phyloP scores from a whole-genome alignment of 1,284 basidiomycete genomes.

The Naganishia sp. region DNA sequence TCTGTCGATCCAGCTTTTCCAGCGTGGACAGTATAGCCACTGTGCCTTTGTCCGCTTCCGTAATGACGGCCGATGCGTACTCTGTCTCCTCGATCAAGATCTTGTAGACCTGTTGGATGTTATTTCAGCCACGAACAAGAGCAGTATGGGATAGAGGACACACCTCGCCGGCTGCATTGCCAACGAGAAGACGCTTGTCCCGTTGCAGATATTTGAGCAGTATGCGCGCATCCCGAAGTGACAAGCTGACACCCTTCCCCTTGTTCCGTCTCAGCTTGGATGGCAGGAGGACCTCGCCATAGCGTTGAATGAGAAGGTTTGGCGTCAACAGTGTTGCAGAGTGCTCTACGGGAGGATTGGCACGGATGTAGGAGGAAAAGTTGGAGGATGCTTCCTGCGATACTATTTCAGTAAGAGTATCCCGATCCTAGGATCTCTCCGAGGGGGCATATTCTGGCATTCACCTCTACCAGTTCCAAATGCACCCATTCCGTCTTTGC shows the following conservation, averaged over 20 bases:
- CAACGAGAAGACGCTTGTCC: conserved; percentile 65
- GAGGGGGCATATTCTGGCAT: conserved; percentile 3
- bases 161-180: conserved; percentile 1
- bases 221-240: conserved; percentile 67
- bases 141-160: too few relatives aligned
- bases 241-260: conserved; percentile 50
- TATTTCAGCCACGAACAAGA: neutral
- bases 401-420: too few relatives aligned
- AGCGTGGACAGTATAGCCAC: conserved; percentile 45
- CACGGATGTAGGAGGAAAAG: conserved; percentile 60
- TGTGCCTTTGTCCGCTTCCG: conserved; percentile 50
- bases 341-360: conserved; percentile 58
- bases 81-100: conserved; percentile 59
- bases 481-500: conserved; percentile 18
- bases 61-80: conserved; percentile 45
- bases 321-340: conserved; percentile 59
- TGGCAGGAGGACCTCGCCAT: conserved; percentile 20
- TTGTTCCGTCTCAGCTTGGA: conserved; percentile 35
- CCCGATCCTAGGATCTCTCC: neutral
- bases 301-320: conserved; percentile 21
- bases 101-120: conserved; percentile 67
- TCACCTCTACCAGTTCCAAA: conserved; percentile 42
- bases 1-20: conserved; percentile 51
- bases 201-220: conserved; percentile 75
- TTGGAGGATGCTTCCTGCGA: conserved; percentile 61